These are phyloP conservation scores for Ustilago sp. DNA, from an alignment of 1,284 basidiomycete genomes.

Conservation along the genomic window DNA sequence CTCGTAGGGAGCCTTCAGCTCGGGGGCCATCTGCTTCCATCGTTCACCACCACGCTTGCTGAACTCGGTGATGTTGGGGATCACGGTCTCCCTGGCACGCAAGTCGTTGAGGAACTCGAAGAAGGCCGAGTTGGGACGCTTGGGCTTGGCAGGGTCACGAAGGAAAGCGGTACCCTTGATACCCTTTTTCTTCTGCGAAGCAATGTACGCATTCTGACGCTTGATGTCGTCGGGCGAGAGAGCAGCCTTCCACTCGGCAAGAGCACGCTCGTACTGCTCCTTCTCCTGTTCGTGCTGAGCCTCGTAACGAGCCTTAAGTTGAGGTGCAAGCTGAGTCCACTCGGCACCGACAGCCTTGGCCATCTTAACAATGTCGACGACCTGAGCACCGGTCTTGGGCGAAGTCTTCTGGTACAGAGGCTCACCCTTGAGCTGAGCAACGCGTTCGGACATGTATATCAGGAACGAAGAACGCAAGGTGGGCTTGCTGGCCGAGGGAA, in stretches of 20 bases:
- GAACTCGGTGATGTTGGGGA: slow-evolving; percentile 49
- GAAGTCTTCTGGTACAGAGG: slow-evolving; percentile 52
- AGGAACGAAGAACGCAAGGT: slow-evolving; percentile 56
- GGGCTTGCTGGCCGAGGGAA: slow-evolving; percentile 64
- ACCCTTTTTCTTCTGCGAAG: slow-evolving; percentile 58
- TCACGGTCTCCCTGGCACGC: slow-evolving; percentile 39
- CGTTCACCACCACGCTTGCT: slow-evolving; percentile 49
- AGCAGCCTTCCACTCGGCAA: slow-evolving; percentile 56
- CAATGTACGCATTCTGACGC: slow-evolving; percentile 63
- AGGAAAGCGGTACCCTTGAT: slow-evolving; percentile 55
- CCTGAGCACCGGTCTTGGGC: slow-evolving; percentile 50
- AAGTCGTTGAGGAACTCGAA: slow-evolving; percentile 61
- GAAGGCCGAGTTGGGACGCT: slow-evolving; percentile 60
- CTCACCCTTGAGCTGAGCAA: slow-evolving; percentile 52
- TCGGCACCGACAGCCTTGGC: slow-evolving; percentile 54
- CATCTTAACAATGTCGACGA: slow-evolving; percentile 55
- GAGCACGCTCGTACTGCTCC: slow-evolving; percentile 54
- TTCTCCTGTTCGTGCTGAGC: slow-evolving; percentile 52
- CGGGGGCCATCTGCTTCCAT: slow-evolving; percentile 55
- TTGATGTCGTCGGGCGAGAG: slow-evolving; percentile 64
- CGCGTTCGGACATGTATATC: slow-evolving; percentile 59
- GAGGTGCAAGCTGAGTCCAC: slow-evolving; percentile 51
- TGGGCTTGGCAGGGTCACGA: slow-evolving; percentile 59
- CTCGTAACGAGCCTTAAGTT: slow-evolving; percentile 55
- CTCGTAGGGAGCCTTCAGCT: slow-evolving; percentile 59